phyloP scores from a whole-genome alignment of 495 filamentous ascomycete species.

The Xylaria palmicola region DNA sequence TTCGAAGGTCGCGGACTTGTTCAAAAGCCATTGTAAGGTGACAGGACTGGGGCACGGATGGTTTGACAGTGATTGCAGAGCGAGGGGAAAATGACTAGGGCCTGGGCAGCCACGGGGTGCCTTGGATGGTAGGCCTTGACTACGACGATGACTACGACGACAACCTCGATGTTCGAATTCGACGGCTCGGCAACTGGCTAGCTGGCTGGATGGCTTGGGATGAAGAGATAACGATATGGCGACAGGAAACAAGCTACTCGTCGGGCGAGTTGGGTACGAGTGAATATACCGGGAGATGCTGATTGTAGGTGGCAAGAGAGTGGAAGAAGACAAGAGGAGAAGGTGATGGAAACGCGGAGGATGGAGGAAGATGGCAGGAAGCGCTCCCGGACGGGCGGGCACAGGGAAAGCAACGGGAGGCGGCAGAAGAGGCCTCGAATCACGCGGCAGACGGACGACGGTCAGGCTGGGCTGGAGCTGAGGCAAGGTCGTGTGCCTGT shows the following conservation, averaged over 20 bases:
- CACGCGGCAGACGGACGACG: slow-evolving; percentile 20
- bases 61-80: background rate
- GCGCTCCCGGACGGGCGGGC: background rate
- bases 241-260: background rate
- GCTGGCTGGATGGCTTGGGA: background rate
- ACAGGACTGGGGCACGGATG: background rate
- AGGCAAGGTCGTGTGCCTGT: slow-evolving; percentile 24
- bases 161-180: background rate
- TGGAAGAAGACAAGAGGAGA: slow-evolving; percentile 2
- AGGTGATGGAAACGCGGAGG: slow-evolving; percentile 7
- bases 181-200: background rate
- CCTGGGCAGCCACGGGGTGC: background rate
- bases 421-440: slow-evolving; percentile 20
- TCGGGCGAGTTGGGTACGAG: background rate
- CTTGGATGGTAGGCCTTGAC: background rate
- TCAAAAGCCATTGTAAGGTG: slow-evolving; percentile 29
- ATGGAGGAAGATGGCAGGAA: slow-evolving; percentile 3
- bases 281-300: background rate
- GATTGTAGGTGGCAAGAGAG: slow-evolving; percentile 1
- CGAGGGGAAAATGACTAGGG: background rate
- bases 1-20: slow-evolving; percentile 43
- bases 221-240: background rate
- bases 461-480: slow-evolving; percentile 28
- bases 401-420: slow-evolving; percentile 2
- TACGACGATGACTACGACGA: background rate